Base-by-base conservation (phyloP, 495 filamentous ascomycete species). In the Penicillium taxi region DNA sequence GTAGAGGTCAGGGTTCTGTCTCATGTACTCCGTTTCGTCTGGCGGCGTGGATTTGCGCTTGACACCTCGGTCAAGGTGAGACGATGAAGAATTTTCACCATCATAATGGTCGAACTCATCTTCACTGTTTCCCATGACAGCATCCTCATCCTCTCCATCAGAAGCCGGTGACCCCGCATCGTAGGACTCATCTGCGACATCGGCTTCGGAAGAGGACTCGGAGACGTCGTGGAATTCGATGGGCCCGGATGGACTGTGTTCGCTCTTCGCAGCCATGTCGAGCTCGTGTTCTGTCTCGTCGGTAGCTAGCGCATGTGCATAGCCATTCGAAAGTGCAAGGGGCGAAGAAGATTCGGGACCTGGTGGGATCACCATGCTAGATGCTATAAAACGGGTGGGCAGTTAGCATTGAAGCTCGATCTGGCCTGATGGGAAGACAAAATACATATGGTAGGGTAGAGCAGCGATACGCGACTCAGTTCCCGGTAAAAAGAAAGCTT, bases 1-100 rank as follows among this genome's bases (percentile, higher is more conserved):
- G 63, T 96, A 98, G 13, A 98, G 67, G 55, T 96, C 91, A n/a
- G 91, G 91, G 55, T 98, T 88, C 52, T 86, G 80, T 44, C 77
- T 70, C 46, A 95, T 95, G 48, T 77, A 84, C 15, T 90, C 82
- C 19, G 85, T 81, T 41, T 93, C 85, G 28, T 84, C 81, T 14
- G 80, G 73, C 16, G 66, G 64, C 25, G 70, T 69, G 16, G 74
- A 73, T 66, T 90, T 94, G 48, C 86, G 79, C 70, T 95, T 95
- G 16, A 73, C 56, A 26, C 74, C 73, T 47, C 74, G 74, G 26
- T 66, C 66, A 21, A 77, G 76, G 41, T 78, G 75, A 40, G 74
- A 64, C 22, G 86, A 87, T 49, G 75, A 72, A 47, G 80, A 85
- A 40, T 75, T 76, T 48, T 75, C 70, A 44, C 69, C 70, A 37